Evolutionary conservation across 2,329 filamentous ascomycete genomes (phyloP).

Genomic region (Tolypocladium cylindrosporum): DNA sequence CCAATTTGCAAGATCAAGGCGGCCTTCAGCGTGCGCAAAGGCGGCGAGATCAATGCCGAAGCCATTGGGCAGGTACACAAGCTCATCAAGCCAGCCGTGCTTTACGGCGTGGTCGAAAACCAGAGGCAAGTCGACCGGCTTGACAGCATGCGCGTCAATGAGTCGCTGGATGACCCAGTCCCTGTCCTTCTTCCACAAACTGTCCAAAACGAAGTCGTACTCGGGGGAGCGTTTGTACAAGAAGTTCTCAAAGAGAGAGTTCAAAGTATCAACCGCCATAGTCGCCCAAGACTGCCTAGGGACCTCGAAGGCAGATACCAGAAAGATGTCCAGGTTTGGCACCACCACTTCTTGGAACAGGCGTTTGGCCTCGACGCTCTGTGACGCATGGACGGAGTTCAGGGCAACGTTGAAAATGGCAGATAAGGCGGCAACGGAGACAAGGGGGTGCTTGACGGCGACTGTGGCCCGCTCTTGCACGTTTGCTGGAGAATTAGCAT

Average conservation of each 20-base stretch:
- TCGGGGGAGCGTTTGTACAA: slow-evolving; percentile 67
- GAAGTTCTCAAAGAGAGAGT: slow-evolving; percentile 73
- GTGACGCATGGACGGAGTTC: slow-evolving; percentile 49
- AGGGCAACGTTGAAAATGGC: slow-evolving; percentile 57
- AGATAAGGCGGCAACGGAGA: slow-evolving; percentile 75
- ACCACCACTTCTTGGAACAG: slow-evolving; percentile 58
- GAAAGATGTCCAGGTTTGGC: slow-evolving; percentile 68
- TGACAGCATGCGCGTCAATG: slow-evolving; percentile 70
- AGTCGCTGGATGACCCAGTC: slow-evolving; percentile 77
- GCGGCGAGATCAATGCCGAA: slow-evolving; percentile 84
- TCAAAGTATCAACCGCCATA: slow-evolving; percentile 65
- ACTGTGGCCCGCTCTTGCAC: slow-evolving; percentile 42
- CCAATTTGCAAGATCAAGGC: slow-evolving; percentile 77
- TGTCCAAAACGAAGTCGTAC: slow-evolving; percentile 82
- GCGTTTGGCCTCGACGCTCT: slow-evolving; percentile 52
- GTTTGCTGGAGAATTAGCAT: slow-evolving; percentile 36
- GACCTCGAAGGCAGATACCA: slow-evolving; percentile 68
- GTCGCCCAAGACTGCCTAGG: slow-evolving; percentile 63
- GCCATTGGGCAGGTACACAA: slow-evolving; percentile 69
- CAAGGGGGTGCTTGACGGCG: slow-evolving; percentile 75
- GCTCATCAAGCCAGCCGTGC: slow-evolving; percentile 74
- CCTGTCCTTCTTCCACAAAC: slow-evolving; percentile 83
- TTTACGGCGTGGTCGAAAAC: slow-evolving; percentile 58
- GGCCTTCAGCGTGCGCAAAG: slow-evolving; percentile 68
- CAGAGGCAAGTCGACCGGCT: slow-evolving; percentile 40